Evolutionary conservation across 2,329 filamentous ascomycete species (phyloP).

Genomic region (Fusarium napiforme): DNA sequence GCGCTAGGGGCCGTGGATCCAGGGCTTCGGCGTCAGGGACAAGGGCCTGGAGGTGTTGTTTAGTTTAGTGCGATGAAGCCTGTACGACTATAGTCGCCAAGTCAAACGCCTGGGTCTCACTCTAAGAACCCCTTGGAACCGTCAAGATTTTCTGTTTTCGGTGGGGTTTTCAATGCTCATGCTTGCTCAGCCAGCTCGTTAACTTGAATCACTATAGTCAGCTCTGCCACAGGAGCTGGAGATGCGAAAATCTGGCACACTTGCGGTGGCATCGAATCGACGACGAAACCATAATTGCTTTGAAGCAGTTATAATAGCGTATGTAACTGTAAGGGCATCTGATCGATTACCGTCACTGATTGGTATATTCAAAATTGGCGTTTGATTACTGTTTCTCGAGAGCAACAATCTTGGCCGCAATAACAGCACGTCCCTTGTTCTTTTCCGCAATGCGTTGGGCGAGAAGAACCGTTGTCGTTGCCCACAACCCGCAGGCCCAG

Average conservation of each 20-base stretch:
- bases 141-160: constrained; percentile 9
- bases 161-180: constrained; percentile 18
- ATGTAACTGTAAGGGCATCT: constrained; percentile 19
- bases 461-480: constrained; percentile 23
- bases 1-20: constrained; percentile 38
- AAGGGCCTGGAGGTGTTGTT: constrained; percentile 30
- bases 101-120: constrained; percentile 39
- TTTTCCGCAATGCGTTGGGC: constrained; percentile 28
- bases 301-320: constrained; percentile 19
- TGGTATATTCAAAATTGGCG: constrained; percentile 20
- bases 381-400: constrained; percentile 35
- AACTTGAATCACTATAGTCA: constrained; percentile 15
- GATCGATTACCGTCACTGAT: constrained; percentile 12
- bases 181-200: constrained; percentile 7
- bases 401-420: constrained; percentile 7
- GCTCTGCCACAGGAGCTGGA: background rate
- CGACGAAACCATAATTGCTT: constrained; percentile 35
- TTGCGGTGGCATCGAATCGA: constrained; percentile 16
- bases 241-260: constrained; percentile 20
- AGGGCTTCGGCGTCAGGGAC: constrained; percentile 36
- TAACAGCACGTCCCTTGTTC: constrained; percentile 13
- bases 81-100: constrained; percentile 39
- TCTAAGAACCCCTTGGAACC: constrained; percentile 32
- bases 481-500: constrained; percentile 25
- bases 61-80: constrained; percentile 38